Evolutionary conservation across 2,329 filamentous ascomycete species (phyloP), one percentile per base, ranked within the genome.

Genomic region (Penicillium freii): DNA sequence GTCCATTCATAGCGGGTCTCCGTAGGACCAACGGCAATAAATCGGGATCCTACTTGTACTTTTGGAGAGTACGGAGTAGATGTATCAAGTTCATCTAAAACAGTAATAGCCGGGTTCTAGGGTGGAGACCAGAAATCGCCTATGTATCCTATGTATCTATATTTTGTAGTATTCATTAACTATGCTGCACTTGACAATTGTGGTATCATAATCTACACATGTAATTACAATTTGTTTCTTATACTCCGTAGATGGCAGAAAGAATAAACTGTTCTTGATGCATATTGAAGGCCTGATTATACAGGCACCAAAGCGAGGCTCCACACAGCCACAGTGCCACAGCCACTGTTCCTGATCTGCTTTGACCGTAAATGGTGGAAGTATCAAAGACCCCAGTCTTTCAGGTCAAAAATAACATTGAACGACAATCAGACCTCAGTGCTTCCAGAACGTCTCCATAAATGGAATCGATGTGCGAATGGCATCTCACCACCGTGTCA

Each of bases 331-430:
- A 23, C 29, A 23, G 17, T 21, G 25, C 38, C 49, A 52, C 42
- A 53, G 39, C 42, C 31, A 53, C 31, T 3, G 45, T 55, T 25
- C 38, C 52, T 49, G 51, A 33, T 33, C 44, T 50, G 52, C 36
- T 43, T 50, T 55, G 52, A 53, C 29, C 13, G 17, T 27, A 9
- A 21, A 52, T 21, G 7, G 21, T n/a, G 2, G 17, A 43, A 55
- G 38, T 27, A 55, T 50, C 52, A 55, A 55, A 51, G 52, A 42
- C 8, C 21, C 17, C 19, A 5, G 6, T 13, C 38, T 50, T 50
- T 54, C 27, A 43, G 29, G 21, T 31, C 45, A 36, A 51, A 54
- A 34, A 36, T 23, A 50, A 55, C n/a, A 50, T 27, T 8, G 38
- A 13, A 43, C 29, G 13, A 10, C 17, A 34, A 33, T 29, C 6